These are phyloP conservation scores for Penicillium sclerotiorum DNA, from an alignment of 2,329 filamentous ascomycete species.

Conservation along the genomic window DNA sequence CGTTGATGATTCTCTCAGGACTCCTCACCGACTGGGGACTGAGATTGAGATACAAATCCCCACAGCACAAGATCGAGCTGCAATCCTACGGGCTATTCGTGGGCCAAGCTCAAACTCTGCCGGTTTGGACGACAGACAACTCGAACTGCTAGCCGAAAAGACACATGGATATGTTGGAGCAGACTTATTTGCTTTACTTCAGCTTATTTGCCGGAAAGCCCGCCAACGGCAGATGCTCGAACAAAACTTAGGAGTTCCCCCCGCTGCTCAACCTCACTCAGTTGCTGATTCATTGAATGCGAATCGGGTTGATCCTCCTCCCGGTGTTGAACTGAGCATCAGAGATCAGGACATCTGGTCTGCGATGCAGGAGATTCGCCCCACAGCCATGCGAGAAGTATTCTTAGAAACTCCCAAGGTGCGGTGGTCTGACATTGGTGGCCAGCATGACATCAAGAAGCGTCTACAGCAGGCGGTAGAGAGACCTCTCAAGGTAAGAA, in stretches of 20 bases:
- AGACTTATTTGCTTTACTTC: conserved; percentile 70
- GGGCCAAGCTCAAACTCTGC: conserved; percentile 49
- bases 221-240: conserved; percentile 36
- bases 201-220: conserved; percentile 51
- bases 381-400: conserved; percentile 85
- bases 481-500: conserved; percentile 57
- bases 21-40: conserved; percentile 63
- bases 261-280: neutral
- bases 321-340: conserved; percentile 32
- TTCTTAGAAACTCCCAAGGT: conserved; percentile 86
- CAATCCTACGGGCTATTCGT: conserved; percentile 69
- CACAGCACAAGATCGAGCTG: conserved; percentile 67
- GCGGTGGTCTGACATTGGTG: conserved; percentile 84
- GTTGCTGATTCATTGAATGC: neutral
- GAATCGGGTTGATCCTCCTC: neutral
- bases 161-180: conserved; percentile 86
- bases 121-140: conserved; percentile 54
- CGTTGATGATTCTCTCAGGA: conserved; percentile 70
- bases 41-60: conserved; percentile 79
- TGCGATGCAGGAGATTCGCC: conserved; percentile 70
- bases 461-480: conserved; percentile 61
- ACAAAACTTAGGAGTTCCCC: neutral
- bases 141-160: conserved; percentile 67
- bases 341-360: conserved; percentile 38
- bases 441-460: conserved; percentile 77